Percentiles rank a stretch among this genome's conserved stretches.
Conservation (phyloP, 2,329 filamentous ascomycete genomes). For the Colletotrichum musae region DNA sequence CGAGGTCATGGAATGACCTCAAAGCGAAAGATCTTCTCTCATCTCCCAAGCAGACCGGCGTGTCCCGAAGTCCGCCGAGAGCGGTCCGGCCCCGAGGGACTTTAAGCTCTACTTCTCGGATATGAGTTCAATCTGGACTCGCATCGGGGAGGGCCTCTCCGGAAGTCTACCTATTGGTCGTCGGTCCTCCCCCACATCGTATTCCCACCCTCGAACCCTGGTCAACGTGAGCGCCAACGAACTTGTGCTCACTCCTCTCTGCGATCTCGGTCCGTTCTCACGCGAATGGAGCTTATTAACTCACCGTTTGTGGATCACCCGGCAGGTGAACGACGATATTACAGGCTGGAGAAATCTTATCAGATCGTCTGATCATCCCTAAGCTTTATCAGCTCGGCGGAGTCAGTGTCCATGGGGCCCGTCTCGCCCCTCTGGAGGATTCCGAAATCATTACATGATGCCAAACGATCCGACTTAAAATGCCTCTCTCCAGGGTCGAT, state of each 20-base stretch:
- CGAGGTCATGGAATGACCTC: background rate
- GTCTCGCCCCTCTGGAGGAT: background rate
- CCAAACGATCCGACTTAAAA: background rate
- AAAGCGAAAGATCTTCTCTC: too few species aligned
- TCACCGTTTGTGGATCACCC: background rate
- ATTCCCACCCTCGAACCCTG: background rate
- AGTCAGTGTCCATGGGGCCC: background rate
- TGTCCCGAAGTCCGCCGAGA: background rate
- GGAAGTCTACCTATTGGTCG: slow-evolving; percentile 3
- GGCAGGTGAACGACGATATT: background rate
- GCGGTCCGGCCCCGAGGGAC: background rate
- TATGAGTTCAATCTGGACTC: slow-evolving; percentile 5
- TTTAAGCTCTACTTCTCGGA: slow-evolving; percentile 1
- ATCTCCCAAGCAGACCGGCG: background rate
- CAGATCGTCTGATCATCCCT: slow-evolving; percentile 19
- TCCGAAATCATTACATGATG: background rate
- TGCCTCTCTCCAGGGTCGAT: background rate
- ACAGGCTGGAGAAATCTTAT: slow-evolving; percentile 5
- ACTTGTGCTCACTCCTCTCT: background rate
- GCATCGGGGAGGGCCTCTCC: background rate
- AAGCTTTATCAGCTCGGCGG: background rate
- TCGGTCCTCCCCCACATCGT: slow-evolving; percentile 13
- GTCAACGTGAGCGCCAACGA: background rate
- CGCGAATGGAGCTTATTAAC: background rate
- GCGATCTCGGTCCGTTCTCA: background rate